Conservation (phyloP, 2,329 filamentous ascomycete genomes). For the Pestalotiopsis sp. region DNA sequence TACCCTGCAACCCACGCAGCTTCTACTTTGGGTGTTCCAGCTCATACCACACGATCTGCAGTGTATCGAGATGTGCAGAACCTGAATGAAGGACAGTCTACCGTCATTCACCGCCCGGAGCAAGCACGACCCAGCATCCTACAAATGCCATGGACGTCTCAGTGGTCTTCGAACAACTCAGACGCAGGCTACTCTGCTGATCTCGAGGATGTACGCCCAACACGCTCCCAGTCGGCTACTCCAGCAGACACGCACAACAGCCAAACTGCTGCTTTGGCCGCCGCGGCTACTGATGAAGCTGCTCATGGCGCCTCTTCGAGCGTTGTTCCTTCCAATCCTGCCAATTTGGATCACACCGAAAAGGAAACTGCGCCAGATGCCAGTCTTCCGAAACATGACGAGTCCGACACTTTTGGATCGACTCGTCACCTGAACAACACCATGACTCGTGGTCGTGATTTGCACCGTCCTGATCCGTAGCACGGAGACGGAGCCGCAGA, state of each 20-base stretch:
- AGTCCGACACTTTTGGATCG: not conserved
- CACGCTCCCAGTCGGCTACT: not conserved
- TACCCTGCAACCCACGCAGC: too few relatives aligned
- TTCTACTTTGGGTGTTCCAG: too few relatives aligned
- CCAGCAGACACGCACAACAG: too few relatives aligned
- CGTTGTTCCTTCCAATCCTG: too few relatives aligned
- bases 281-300: too few relatives aligned
- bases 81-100: constrained; percentile 4
- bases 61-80: constrained; percentile 12
- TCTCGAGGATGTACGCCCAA: not conserved
- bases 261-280: too few relatives aligned
- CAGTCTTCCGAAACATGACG: too few relatives aligned
- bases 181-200: not conserved
- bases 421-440: not conserved
- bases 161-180: not conserved
- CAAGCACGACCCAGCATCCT: constrained; percentile 16
- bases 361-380: not conserved
- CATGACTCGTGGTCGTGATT: constrained; percentile 8
- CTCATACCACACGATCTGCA: not conserved
- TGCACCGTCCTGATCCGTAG: not conserved
- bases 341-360: not conserved
- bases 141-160: not conserved
- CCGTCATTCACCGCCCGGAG: constrained; percentile 18
- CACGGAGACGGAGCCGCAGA: not conserved
- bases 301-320: too few relatives aligned